Percentiles rank a stretch among this genome's conserved stretches.
phyloP scores from a whole-genome alignment of 2,329 filamentous ascomycete genomes.

The Beauveria varroae region DNA sequence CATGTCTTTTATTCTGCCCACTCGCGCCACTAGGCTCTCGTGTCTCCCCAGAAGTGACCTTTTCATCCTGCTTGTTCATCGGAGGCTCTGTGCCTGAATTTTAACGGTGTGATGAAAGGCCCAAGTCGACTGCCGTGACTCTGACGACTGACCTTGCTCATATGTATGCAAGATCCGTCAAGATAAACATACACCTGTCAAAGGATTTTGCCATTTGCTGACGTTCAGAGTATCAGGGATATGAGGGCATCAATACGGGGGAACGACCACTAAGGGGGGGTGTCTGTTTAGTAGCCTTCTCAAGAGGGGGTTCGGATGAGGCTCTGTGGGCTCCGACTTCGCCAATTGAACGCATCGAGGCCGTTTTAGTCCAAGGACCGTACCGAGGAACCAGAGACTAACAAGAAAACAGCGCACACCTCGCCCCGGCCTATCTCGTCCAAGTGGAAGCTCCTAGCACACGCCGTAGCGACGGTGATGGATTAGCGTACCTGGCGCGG shows the following conservation, averaged over 20 bases:
- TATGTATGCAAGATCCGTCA: neutral
- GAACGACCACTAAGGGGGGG: neutral
- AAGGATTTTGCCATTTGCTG: neutral
- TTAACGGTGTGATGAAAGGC: too few species aligned
- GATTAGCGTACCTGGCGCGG: neutral
- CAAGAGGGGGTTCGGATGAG: neutral
- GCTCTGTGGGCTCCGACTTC: constrained; percentile 5
- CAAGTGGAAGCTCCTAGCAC: neutral
- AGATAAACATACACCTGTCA: neutral
- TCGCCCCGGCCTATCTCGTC: neutral
- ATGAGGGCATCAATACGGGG: neutral
- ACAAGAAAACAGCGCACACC: neutral
- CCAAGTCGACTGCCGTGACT: neutral
- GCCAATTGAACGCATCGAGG: constrained; percentile 2
- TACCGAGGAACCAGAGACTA: neutral
- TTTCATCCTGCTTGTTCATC: neutral
- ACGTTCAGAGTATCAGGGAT: neutral
- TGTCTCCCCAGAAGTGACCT: neutral
- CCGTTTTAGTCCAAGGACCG: constrained; percentile 6
- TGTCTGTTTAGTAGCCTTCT: neutral
- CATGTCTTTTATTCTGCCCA: neutral
- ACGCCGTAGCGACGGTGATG: constrained; percentile 1
- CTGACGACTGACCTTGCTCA: neutral
- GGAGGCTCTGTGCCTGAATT: neutral
- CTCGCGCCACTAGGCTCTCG: neutral